Conservation (phyloP, 306 rosid species). For the Crataegus laevigata region DNA sequence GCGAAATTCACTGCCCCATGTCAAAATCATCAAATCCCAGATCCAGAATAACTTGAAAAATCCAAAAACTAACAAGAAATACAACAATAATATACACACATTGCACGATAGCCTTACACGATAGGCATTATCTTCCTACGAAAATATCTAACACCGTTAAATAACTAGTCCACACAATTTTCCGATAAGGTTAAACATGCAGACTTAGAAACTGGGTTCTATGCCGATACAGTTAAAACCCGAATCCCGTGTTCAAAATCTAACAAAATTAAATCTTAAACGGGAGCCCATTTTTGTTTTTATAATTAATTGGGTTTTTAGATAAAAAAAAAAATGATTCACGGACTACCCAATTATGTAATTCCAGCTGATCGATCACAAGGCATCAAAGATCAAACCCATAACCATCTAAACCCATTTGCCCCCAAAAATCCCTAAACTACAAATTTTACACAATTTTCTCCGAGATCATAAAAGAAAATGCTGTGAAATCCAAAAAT, state of each 20-base stretch:
- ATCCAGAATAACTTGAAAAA: slow-evolving; percentile 3
- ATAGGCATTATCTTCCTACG: not conserved
- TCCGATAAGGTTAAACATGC: not conserved
- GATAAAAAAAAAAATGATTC: no score
- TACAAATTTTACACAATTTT: not conserved
- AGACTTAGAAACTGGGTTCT: not conserved
- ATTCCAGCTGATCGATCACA: not conserved
- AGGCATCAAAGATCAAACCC: slow-evolving; percentile 4
- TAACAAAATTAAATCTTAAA: not conserved
- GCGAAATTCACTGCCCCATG: slow-evolving; percentile 10
- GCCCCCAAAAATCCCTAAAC: not conserved
- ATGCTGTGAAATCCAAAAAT: not conserved
- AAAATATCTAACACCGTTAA: not conserved
- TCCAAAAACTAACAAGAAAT: not conserved
- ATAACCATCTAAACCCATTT: not conserved
- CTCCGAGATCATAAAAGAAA: not conserved
- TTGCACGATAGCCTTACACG: not conserved
- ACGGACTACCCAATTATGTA: not conserved
- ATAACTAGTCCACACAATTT: not conserved
- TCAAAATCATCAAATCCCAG: slow-evolving; percentile 3
- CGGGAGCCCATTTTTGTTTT: not conserved
- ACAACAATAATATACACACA: not conserved
- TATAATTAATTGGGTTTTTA: not conserved
- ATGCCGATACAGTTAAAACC: not conserved
- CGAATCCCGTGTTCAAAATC: not conserved